Evolutionary conservation across 306 rosid genomes (phyloP).

Genomic region (Begonia peltatifolia): DNA sequence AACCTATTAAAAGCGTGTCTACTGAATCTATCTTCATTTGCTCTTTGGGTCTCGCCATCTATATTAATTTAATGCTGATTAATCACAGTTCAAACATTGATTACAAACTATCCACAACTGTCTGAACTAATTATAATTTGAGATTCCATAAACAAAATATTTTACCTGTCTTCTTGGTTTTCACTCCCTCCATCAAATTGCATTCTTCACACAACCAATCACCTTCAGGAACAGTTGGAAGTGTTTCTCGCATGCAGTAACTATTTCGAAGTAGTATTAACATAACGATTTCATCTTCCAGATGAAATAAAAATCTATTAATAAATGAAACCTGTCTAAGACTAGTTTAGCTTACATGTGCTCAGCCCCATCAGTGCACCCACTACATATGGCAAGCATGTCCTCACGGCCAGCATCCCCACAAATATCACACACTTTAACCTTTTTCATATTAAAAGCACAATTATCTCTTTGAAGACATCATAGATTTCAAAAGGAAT

Average conservation of each 20-base stretch:
- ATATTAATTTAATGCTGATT: background rate
- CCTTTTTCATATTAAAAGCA: constrained; percentile 32
- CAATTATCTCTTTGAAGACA: constrained; percentile 4
- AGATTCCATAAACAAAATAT: background rate
- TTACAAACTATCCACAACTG: no score
- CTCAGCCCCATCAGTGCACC: constrained; percentile 93
- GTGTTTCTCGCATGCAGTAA: constrained; percentile 91
- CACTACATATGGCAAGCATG: constrained; percentile 70
- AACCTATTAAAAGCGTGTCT: constrained; percentile 39
- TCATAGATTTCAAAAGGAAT: no score
- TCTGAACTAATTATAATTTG: no score
- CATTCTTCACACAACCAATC: constrained; percentile 95
- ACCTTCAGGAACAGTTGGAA: constrained; percentile 58
- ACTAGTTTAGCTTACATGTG: constrained; percentile 53
- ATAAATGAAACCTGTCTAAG: constrained; percentile 6
- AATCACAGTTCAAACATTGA: no score
- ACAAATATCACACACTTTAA: constrained; percentile 90
- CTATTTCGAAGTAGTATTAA: constrained; percentile 26
- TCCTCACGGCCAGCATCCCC: constrained; percentile 95
- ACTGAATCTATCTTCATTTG: constrained; percentile 21
- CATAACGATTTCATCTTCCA: background rate
- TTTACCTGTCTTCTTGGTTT: constrained; percentile 55
- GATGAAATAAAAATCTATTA: background rate
- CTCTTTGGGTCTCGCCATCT: constrained; percentile 24
- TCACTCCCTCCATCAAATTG: constrained; percentile 38